phyloP scores from a whole-genome alignment of 2,329 filamentous ascomycete species.

The Phaeosphaeriaceae sp. region DNA sequence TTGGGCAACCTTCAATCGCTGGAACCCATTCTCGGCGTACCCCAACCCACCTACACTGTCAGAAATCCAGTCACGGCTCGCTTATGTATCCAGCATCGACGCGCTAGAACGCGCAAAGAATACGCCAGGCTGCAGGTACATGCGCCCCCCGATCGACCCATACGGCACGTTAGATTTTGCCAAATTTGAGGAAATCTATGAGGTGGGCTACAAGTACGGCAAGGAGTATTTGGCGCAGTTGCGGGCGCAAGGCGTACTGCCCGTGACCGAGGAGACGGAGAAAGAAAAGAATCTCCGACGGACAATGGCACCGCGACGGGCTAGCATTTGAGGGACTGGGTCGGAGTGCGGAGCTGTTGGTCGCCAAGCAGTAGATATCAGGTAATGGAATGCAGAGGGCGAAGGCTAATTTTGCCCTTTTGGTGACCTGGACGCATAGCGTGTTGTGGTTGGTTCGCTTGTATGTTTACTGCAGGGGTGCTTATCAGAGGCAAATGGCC shows the following conservation, averaged over 20 bases:
- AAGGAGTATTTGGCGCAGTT: conserved; percentile 79
- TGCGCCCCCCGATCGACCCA: conserved; percentile 90
- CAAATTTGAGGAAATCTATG: conserved; percentile 97
- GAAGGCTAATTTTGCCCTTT: conserved; percentile 25
- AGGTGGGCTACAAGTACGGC: conserved; percentile 85
- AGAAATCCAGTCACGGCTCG: conserved; percentile 92
- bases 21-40: conserved; percentile 90
- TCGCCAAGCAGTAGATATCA: conserved; percentile 16
- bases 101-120: conserved; percentile 92
- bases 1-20: conserved; percentile 93
- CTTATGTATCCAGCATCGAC: conserved; percentile 94
- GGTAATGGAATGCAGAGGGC: conserved; percentile 19
- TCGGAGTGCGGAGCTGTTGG: conserved; percentile 14
- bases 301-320: conserved; percentile 59
- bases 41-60: conserved; percentile 94
- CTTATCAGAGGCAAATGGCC: conserved; percentile 19
- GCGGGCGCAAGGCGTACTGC: conserved; percentile 77
- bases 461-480: conserved; percentile 4
- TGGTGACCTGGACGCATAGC: conserved; percentile 17
- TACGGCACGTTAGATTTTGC: conserved; percentile 96
- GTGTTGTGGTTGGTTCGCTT: conserved; percentile 19
- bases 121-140: conserved; percentile 90
- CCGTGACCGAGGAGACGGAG: conserved; percentile 59
- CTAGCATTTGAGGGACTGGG: conserved; percentile 47
- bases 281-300: conserved; percentile 58